These are phyloP conservation scores for Brassica juncea DNA, from an alignment of 345 rosid genomes.

Conservation along the genomic window DNA sequence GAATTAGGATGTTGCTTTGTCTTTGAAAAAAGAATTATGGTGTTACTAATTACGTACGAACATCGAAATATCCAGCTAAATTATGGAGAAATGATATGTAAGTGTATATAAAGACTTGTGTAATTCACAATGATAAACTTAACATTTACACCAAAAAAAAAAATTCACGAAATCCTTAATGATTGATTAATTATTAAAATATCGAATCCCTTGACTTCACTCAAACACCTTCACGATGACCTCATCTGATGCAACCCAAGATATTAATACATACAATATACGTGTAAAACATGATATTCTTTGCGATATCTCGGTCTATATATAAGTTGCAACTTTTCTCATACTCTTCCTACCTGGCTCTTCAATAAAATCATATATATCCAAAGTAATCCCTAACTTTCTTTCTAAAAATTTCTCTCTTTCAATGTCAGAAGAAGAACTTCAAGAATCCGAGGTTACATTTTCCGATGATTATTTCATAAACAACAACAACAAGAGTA, in stretches of 20 bases:
- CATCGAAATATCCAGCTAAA: neutral
- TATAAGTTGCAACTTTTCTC: constrained; percentile 12
- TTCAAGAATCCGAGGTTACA: constrained; percentile 56
- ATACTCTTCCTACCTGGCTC: constrained; percentile 6
- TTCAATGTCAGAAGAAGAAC: constrained; percentile 52
- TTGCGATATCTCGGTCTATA: constrained; percentile 37
- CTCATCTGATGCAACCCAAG: constrained; percentile 43
- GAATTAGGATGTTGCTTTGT: neutral
- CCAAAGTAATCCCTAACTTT: neutral
- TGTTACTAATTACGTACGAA: constrained; percentile 8
- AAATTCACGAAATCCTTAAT: constrained; percentile 14
- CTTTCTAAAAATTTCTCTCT: neutral
- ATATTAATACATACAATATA: constrained; percentile 14
- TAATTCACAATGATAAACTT: neutral
- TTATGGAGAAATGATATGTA: constrained; percentile 3
- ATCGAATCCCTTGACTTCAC: constrained; percentile 53
- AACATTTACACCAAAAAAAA: too few species aligned
- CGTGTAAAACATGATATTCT: constrained; percentile 37
- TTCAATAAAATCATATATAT: neutral
- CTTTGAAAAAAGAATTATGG: neutral
- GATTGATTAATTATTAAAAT: constrained; percentile 26
- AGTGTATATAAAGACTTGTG: constrained; percentile 25
- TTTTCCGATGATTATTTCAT: constrained; percentile 42
- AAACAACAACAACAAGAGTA: neutral
- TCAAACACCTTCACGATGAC: constrained; percentile 49